Evolutionary conservation across 768 basidiomycete genomes (phyloP), one percentile per base, ranked within the genome.

Genomic region (Hygrocybe coccinea): DNA sequence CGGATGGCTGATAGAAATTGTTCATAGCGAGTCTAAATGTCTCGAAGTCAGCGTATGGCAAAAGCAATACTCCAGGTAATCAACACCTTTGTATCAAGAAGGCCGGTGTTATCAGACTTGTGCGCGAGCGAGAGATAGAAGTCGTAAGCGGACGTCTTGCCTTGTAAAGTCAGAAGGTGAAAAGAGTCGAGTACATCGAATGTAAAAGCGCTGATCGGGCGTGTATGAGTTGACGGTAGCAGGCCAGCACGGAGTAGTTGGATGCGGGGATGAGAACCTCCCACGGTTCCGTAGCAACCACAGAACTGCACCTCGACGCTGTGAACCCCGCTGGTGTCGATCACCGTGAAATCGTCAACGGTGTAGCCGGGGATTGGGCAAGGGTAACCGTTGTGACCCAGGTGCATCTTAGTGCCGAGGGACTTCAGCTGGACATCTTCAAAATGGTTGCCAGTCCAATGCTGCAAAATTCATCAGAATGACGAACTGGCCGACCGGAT

Each of bases 261-360:
- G 25, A 33, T 43, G 8, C 55, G 15, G 29, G 35, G 35, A 14
- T 24, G 39, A 4, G 41, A 54, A 5, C 29, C 53, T 12, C 24
- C 53, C 3, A 29, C 17, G 19, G 17, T 15, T 7, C n/a, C 15
- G 22, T 51, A 49, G 47, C 69, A 71, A 9, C 50, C 56, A 44
- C 69, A 71, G 45, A 63, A 70, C 2, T 48, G 44, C 2, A 70
- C 38, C 15, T 53, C 29, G 2, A 70, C 49, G 5, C 29, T 11
- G 48, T 70, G 69, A 9, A 63, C 38, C 11, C 67, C 69, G 33
- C 56, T 65, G n/a, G 57, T 56, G 47, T 69, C 54, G 22, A 70
- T 19, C 1, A 62, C 52, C 15, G 29, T 45, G 44, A 61, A 59
- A 25, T 46, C 25, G 15, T 41, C n/a, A 7, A 49, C 5, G 21